Percentiles rank a stretch among this genome's conserved stretches.
These are phyloP conservation scores for Leccinum solheimii DNA, from an alignment of 1,284 basidiomycete genomes.

Conservation along the genomic window DNA sequence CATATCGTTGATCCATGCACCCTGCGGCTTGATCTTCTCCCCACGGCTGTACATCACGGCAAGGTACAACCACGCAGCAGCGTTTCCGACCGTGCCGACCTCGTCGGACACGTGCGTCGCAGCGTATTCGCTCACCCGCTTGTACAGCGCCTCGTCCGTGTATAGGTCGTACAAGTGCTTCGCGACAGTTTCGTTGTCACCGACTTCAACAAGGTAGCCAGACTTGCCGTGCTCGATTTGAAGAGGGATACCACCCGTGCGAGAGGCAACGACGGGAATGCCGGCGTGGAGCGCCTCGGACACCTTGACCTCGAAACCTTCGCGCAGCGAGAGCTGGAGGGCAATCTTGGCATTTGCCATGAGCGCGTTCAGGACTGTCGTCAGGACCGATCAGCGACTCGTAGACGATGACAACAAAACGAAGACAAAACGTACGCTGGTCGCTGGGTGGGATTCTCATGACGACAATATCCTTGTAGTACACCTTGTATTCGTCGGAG, in stretches of 20 bases:
- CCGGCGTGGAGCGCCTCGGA: constrained; percentile 86
- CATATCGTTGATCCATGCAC: constrained; percentile 80
- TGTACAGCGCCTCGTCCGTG: constrained; percentile 68
- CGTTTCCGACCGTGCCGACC: constrained; percentile 77
- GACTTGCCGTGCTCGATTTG: constrained; percentile 83
- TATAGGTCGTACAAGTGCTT: constrained; percentile 71
- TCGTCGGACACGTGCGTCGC: constrained; percentile 77
- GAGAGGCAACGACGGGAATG: constrained; percentile 77
- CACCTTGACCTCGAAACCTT: constrained; percentile 92
- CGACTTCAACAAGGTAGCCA: constrained; percentile 74
- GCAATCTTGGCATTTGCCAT: constrained; percentile 77
- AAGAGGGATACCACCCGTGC: constrained; percentile 86
- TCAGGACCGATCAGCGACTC: constrained; percentile 3
- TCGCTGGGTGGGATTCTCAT: constrained; percentile 81
- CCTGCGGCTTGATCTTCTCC: constrained; percentile 71
- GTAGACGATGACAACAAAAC: neutral
- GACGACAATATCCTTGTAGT: constrained; percentile 68
- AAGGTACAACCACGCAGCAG: constrained; percentile 78
- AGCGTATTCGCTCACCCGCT: constrained; percentile 65
- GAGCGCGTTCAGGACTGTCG: constrained; percentile 70
- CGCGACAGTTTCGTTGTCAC: constrained; percentile 74
- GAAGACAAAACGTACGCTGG: constrained; percentile 54
- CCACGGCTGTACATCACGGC: constrained; percentile 76
- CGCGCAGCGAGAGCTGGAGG: constrained; percentile 77
- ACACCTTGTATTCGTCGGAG: constrained; percentile 53